Base-by-base conservation (phyloP, 768 basidiomycete genomes). In the Lactifluus echinatus region DNA sequence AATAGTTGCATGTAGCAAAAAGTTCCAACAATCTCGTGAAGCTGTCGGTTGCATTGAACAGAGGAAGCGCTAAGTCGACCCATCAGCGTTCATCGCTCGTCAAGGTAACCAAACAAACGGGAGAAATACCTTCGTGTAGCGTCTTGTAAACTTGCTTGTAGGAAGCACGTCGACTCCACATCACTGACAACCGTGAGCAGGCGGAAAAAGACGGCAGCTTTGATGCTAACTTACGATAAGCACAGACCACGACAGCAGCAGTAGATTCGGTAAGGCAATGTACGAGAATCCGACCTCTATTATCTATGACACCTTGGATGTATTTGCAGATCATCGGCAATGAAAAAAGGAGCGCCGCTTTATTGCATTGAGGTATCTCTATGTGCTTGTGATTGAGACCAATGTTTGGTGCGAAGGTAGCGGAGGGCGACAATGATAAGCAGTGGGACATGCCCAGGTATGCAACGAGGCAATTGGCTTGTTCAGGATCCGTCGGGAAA, bases 401-500 rank as follows among this genome's bases (percentile, higher is more conserved):
- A 68, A 66, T 2, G 68, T 62, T 36, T 33, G 73, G 63, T 11
- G 67, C 66, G 7, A 72, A 68, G 33, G 75, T 63, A 54, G 74
- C 71, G n/a, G 79, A 71, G n/a, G 83, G 81, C 2, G 79, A 74
- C 26, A 84, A 68, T 2, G 80, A 76, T 44, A 85, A 58, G 14
- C 83, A 51, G 62, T 84, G 82, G 0, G 81, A 81, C 21, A 77
- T 70, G 19, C 74, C 79, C 11, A 81, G 62, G 52, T 82, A 80
- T 14, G 71, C 49, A 21, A 85, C 71, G 34, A 83, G 70, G 14
- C 74, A 75, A 40, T 77, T 74, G 15, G 75, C 78, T 62, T 80
- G 75, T 21, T 75, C 73, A 0, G 69, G 58, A 50, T 84, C 80
- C 31, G 74, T 67, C 0, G 83, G 83, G 62, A 83, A 84, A 39